A percentile compares a stretch with the other conserved stretches of the same genome.
phyloP scores from a whole-genome alignment of 2,329 filamentous ascomycete species.

The Septoria petroselini region DNA sequence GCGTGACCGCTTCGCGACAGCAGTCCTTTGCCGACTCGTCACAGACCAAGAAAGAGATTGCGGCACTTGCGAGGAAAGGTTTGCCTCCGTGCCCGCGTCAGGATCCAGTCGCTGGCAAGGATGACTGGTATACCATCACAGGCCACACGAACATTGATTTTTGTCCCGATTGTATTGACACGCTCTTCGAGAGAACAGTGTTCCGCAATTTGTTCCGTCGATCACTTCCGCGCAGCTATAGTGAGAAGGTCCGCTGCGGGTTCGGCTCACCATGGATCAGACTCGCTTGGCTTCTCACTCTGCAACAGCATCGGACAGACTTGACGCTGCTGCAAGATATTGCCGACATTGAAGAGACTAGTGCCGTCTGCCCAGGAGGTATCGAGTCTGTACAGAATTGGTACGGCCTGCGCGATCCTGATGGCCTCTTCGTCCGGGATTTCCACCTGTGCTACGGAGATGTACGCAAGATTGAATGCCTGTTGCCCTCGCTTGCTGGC shows the following conservation, averaged over 20 bases:
- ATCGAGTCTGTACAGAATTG: slow-evolving; percentile 61
- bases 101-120: slow-evolving; percentile 58
- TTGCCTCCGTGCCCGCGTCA: slow-evolving; percentile 69
- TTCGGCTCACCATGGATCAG: slow-evolving; percentile 81
- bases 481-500: slow-evolving; percentile 70
- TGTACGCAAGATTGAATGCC: slow-evolving; percentile 64
- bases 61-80: slow-evolving; percentile 40
- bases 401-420: slow-evolving; percentile 71
- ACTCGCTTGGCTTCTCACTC: slow-evolving; percentile 76
- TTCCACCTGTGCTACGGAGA: slow-evolving; percentile 77
- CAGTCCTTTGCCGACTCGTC: slow-evolving; percentile 28
- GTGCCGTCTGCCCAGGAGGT: slow-evolving; percentile 58
- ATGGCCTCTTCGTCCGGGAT: slow-evolving; percentile 62
- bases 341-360: slow-evolving; percentile 58
- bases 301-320: slow-evolving; percentile 65
- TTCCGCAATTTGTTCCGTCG: slow-evolving; percentile 66
- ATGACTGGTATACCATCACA: slow-evolving; percentile 79
- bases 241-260: slow-evolving; percentile 66
- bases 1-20: slow-evolving; percentile 16
- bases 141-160: slow-evolving; percentile 71
- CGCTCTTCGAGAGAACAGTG: slow-evolving; percentile 64
- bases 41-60: slow-evolving; percentile 46
- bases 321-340: slow-evolving; percentile 68
- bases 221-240: slow-evolving; percentile 56
- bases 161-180: slow-evolving; percentile 74